Evolutionary conservation across 2,329 filamentous ascomycete genomes (phyloP).

Genomic region (Xylaria polymorpha): DNA sequence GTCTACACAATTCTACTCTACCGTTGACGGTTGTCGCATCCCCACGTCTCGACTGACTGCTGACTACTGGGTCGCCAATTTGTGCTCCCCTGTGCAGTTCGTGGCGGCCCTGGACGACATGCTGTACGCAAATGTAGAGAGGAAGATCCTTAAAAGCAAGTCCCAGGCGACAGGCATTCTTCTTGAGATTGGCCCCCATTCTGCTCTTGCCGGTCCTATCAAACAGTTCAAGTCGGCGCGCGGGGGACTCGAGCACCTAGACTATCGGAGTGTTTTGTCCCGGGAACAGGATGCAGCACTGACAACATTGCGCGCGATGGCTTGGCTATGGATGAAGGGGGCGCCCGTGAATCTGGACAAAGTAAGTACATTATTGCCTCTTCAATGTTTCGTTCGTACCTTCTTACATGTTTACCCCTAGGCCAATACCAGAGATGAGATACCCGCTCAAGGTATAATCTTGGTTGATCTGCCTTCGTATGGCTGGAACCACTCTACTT

Average conservation of each 20-base stretch:
- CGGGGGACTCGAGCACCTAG: constrained; percentile 4
- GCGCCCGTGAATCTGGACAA: constrained; percentile 40
- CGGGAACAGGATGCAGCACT: constrained; percentile 12
- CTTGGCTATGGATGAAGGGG: constrained; percentile 22
- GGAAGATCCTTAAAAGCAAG: constrained; percentile 16
- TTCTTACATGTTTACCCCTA: neutral
- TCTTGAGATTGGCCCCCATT: constrained; percentile 24
- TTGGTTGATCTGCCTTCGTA: constrained; percentile 32
- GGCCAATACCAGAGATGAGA: constrained; percentile 1
- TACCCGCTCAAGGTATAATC: neutral
- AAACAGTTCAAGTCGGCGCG: constrained; percentile 22
- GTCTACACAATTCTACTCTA: constrained; percentile 15
- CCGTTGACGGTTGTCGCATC: constrained; percentile 14
- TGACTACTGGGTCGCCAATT: constrained; percentile 23
- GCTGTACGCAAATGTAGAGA: constrained; percentile 21
- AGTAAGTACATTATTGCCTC: constrained; percentile 45
- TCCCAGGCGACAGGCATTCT: constrained; percentile 20
- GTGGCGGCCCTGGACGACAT: constrained; percentile 21
- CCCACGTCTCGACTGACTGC: constrained; percentile 13
- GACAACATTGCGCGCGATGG: constrained; percentile 5
- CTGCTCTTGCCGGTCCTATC: constrained; percentile 21
- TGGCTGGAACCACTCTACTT: constrained; percentile 30
- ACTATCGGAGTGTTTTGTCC: constrained; percentile 15
- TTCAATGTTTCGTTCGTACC: constrained; percentile 36
- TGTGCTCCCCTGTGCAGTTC: constrained; percentile 25